Evolutionary conservation across 257 asterid species (phyloP).

Genomic region (Knoxia roxburghii): DNA sequence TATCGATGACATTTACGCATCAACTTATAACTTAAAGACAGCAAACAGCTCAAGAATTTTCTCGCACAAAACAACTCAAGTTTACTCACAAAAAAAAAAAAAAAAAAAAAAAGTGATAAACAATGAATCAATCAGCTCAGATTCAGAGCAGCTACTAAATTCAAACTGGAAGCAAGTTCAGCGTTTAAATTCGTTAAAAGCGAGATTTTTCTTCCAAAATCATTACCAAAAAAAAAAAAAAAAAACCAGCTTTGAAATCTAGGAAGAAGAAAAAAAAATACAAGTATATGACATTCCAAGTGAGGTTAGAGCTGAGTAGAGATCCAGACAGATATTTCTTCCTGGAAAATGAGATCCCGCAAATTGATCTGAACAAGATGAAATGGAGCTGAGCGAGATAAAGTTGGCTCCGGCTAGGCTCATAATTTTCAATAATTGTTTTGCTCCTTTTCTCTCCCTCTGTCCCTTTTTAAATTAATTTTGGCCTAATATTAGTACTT

Average conservation of each 20-base stretch:
- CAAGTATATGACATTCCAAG: too few species aligned
- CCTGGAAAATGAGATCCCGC: constrained; percentile 2
- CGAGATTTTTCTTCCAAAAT: not conserved
- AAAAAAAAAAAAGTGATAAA: too few species aligned
- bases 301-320: not conserved
- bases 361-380: not conserved
- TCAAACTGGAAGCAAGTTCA: not conserved
- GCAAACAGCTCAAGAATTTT: constrained; percentile 8
- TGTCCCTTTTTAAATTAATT: too few species aligned
- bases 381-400: too few species aligned
- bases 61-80: not conserved
- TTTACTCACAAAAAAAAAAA: too few species aligned
- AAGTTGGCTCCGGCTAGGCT: too few species aligned
- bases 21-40: constrained; percentile 27
- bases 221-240: too few species aligned
- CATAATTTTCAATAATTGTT: too few species aligned
- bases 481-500: too few species aligned
- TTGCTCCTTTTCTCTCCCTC: too few species aligned
- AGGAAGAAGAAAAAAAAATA: too few species aligned
- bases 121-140: not conserved
- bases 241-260: too few species aligned
- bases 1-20: constrained; percentile 67
- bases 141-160: not conserved
- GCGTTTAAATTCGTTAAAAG: not conserved
- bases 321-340: not conserved